phyloP scores from a whole-genome alignment of 1,284 basidiomycete genomes.

The Flammula alnicola region DNA sequence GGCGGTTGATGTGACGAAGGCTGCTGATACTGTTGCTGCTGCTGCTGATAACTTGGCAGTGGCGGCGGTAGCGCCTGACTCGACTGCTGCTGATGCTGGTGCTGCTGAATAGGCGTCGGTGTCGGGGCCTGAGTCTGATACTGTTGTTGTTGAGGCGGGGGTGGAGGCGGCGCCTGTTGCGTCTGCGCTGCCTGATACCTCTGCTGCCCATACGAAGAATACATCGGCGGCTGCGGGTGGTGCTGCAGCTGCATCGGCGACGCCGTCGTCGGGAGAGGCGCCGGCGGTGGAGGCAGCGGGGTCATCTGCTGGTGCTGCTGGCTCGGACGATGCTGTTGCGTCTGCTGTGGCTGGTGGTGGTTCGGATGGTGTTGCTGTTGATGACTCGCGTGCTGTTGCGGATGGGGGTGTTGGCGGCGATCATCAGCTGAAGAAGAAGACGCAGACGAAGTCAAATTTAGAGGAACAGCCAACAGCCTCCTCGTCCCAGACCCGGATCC shows the following conservation, averaged over 20 bases:
- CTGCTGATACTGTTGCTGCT: slow-evolving; percentile 8
- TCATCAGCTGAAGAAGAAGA: slow-evolving; percentile 8
- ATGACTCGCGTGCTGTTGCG: slow-evolving; percentile 10
- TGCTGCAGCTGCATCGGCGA: slow-evolving; percentile 29
- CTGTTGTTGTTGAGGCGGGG: slow-evolving; percentile 5
- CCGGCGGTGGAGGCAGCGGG: slow-evolving; percentile 9
- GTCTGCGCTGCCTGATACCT: slow-evolving; percentile 8
- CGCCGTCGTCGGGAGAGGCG: slow-evolving; percentile 24
- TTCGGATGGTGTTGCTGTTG: slow-evolving; percentile 12
- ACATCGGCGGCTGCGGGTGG: slow-evolving; percentile 8
- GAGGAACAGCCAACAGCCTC: slow-evolving; percentile 2
- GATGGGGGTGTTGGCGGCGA: slow-evolving; percentile 13
- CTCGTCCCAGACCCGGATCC: slow-evolving; percentile 6
- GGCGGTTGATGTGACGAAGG: slow-evolving; percentile 3
- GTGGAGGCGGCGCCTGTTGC: slow-evolving; percentile 4
- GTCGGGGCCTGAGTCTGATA: too few relatives aligned
- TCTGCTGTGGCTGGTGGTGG: neutral
- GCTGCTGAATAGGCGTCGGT: neutral
- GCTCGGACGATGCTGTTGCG: slow-evolving; percentile 11
- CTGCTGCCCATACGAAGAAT: slow-evolving; percentile 9
- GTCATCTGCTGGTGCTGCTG: slow-evolving; percentile 15
- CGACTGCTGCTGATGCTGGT: slow-evolving; percentile 28
- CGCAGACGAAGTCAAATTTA: slow-evolving; percentile 7
- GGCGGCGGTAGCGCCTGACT: slow-evolving; percentile 5
- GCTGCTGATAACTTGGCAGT: slow-evolving; percentile 8